Base-by-base conservation (phyloP, 2,329 filamentous ascomycete species). In the Huntiella abstrusa region DNA sequence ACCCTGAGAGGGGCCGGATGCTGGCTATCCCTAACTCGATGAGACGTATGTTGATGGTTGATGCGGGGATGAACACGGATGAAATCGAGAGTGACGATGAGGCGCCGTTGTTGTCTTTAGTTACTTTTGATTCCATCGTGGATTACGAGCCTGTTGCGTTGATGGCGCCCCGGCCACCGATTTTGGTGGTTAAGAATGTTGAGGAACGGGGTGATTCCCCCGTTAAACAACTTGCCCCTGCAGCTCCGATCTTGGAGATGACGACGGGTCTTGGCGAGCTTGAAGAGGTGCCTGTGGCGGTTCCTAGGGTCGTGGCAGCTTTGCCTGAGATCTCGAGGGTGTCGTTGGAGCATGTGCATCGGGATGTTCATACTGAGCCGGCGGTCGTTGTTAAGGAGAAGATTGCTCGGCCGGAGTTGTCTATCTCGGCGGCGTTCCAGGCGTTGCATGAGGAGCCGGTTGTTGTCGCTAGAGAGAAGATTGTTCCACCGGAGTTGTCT, bases 11-110 rank as follows among this genome's bases (percentile, higher is more conserved):
- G 4, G 34, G 43, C 1, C 40, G 39, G 10, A 40, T 45, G 16
- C 8, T 49, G 13, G 17, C 38, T 7, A 49, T 49, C 32, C 47
- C 47, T 17, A 41, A 46, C 15, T 46, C 47, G 34, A 49, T 49
- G 43, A 38, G 43, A 15, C 47, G 47, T 6, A 62, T 68, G 32
- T 13, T 41, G 19, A 79, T 77, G 73, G 66, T 77, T 7, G 73
- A 79, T 51, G 69, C 64, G 33, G 65, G 68, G 19, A 70, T 68
- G 54, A 76, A 79, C 69, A 78, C 75, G 0, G 74, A 79, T 17
- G 36, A 13, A 5, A 67, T 71, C 1, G 61, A 75, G 48, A 44
- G 41, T 7, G 57, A 60, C 39, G 59, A 59, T 2, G 51, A 54
- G 32, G 57, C 52, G 51, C 53, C 53, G 36, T 51, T 44, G 4